Conservation (phyloP, 148 eudicot genomes). For the Vaccinium myrtillus region DNA sequence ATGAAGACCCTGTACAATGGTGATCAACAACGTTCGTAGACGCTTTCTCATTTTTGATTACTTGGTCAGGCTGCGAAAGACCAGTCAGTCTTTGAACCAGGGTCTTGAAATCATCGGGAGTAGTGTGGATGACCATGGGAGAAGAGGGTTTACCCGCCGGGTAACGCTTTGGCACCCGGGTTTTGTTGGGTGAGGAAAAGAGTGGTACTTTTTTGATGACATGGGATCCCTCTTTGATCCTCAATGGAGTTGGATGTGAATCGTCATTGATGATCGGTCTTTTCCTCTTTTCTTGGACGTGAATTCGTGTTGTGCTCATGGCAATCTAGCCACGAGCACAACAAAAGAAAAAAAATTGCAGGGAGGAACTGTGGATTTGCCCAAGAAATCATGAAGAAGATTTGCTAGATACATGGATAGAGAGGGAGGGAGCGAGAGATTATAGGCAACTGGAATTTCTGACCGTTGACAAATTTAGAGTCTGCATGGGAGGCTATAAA, state of each 20-base stretch:
- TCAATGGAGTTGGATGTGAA: slow-evolving; percentile 44
- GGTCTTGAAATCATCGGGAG: slow-evolving; percentile 53
- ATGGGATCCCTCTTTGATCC: slow-evolving; percentile 27
- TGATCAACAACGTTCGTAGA: not conserved
- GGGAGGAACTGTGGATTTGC: not conserved
- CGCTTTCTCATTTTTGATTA: not conserved
- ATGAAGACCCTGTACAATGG: not conserved
- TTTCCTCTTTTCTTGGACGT: not conserved
- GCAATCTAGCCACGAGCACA: not conserved
- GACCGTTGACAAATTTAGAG: not conserved
- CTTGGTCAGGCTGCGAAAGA: not conserved
- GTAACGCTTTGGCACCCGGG: not conserved
- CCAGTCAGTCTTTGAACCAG: slow-evolving; percentile 59
- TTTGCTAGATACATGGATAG: not conserved
- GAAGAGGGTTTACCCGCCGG: slow-evolving; percentile 39
- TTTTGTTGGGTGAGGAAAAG: not conserved
- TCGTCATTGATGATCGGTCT: slow-evolving; percentile 24
- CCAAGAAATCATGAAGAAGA: not conserved
- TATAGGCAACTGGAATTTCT: not conserved
- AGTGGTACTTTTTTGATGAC: slow-evolving; percentile 14
- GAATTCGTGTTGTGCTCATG: slow-evolving; percentile 25
- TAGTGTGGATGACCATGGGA: slow-evolving; percentile 48
- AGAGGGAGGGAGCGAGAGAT: not conserved
- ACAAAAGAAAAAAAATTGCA: not conserved
- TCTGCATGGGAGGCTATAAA: not conserved